These are phyloP conservation scores for Calonectria pauciramosa DNA, from an alignment of 2,329 filamentous ascomycete genomes.

Conservation along the genomic window DNA sequence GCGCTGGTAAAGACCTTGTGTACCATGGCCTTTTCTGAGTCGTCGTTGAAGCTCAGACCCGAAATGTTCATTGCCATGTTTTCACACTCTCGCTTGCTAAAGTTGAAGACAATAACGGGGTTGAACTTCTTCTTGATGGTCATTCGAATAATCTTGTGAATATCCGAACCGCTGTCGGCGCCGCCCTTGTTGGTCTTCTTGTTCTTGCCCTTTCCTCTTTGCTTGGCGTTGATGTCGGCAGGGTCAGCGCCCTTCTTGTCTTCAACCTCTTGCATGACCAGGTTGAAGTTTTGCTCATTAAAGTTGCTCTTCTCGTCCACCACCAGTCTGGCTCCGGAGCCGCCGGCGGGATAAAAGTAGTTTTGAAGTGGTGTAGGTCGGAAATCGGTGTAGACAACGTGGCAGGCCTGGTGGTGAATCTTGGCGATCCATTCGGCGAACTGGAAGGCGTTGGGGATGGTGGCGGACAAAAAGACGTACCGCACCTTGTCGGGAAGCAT, in stretches of 20 bases:
- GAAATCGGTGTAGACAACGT: conserved; percentile 99
- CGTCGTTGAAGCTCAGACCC: conserved; percentile 92
- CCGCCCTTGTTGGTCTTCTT: conserved; percentile 93
- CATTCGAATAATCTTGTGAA: conserved; percentile 99
- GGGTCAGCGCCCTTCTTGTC: conserved; percentile 90
- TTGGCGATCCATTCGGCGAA: conserved; percentile 99
- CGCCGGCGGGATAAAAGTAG: conserved; percentile 95
- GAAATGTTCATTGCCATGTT: conserved; percentile 89
- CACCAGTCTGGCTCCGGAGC: conserved; percentile 92
- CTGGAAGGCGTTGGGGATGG: conserved; percentile 98
- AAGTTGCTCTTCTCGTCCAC: conserved; percentile 98
- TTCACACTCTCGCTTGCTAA: conserved; percentile 98
- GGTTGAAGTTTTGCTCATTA: conserved; percentile 97
- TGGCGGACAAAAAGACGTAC: conserved; percentile 98
- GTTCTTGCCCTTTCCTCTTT: conserved; percentile 90
- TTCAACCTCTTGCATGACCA: conserved; percentile 91
- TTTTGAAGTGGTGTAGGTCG: conserved; percentile 96
- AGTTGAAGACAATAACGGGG: conserved; percentile 99
- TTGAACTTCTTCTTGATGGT: conserved; percentile 98
- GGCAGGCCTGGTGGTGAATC: conserved; percentile 96
- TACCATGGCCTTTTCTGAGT: conserved; percentile 95
- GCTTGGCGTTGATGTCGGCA: conserved; percentile 81
- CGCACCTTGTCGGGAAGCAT: conserved; percentile 97
- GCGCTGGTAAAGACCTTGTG: conserved; percentile 94
- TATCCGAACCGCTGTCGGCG: conserved; percentile 81